Base-by-base conservation (phyloP, 1,139 yeast genomes). In the Eremothecium coryli region DNA sequence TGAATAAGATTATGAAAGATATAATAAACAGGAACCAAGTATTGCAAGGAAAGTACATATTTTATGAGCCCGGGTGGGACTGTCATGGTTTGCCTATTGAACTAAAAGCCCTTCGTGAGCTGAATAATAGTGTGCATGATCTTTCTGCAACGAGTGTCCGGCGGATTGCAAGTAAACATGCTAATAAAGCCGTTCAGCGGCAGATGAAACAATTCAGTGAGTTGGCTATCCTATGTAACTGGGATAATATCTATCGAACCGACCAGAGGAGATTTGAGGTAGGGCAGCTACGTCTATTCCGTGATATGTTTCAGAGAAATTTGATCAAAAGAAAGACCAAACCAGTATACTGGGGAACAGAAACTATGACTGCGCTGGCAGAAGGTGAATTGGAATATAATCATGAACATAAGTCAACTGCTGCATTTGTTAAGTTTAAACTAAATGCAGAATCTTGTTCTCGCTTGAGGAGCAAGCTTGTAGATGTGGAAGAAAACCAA, bases 41-140 rank as follows among this genome's bases (percentile, higher is more conserved):
- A 26, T 58, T 80, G 31, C 60, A 65, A 29, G 81, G 86, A 16
- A 70, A 73, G 41, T 66, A 66, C 30, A 73, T 90, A 4, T 65
- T 70, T 37, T 90, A 84, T 52, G 68, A 70, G 30, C 96, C 97
- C 0, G 99, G 99, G 1, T 90, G 98, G 97, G 99, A 90, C 56
- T 90, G 98, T 52, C 99, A 90, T 61, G 99, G 99, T 0, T 64
- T 90, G 22, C 99, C 99, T 1, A 90, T 90, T 42, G 99, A 90
- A 57, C 66, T 84, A 56, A 85, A 85, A 48, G 93, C 94, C 0
- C 59, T 82, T 26, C 56, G 56, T 37, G 53, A 62, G 36, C 58
- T 66, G 40, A 51, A 51, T 27, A 46, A 48, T 20, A 45, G 41
- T 22, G 43, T 47, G 6, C 56, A 54, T 56, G 17, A 56, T 40